Evolutionary conservation across 148 eudicot genomes (phyloP).

Genomic region (Diospyros lotus): DNA sequence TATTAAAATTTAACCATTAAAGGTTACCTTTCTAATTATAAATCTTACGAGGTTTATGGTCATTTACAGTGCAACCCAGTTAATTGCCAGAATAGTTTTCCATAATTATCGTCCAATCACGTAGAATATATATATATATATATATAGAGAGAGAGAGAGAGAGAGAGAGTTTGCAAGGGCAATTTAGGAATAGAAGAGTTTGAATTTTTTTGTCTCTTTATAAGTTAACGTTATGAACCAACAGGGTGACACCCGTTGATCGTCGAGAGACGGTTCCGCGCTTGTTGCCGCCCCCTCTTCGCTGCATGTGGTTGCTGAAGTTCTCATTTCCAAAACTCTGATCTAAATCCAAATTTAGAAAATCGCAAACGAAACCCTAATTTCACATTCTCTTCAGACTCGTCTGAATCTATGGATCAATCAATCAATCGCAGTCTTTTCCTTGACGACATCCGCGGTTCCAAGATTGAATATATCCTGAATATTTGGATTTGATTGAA

Average conservation of each 20-base stretch:
- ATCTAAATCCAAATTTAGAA: not conserved
- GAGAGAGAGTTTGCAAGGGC: not conserved
- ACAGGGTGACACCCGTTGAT: no score
- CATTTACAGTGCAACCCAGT: no score
- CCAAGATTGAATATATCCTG: not conserved
- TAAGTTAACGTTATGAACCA: no score
- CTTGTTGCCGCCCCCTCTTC: not conserved
- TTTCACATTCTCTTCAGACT: not conserved
- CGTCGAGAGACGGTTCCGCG: not conserved
- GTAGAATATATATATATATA: no score
- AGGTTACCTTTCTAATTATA: no score
- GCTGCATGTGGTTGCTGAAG: not conserved
- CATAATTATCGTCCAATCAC: no score
- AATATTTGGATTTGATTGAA: not conserved
- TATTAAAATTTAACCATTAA: no score
- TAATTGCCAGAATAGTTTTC: no score
- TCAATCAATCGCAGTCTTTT: not conserved
- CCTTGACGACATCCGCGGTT: not conserved
- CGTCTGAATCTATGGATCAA: not conserved
- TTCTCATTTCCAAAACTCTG: conserved; percentile 5
- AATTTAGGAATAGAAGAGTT: no score
- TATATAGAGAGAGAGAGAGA: no score
- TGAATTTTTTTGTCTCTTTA: no score
- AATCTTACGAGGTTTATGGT: no score
- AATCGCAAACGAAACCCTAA: conserved; percentile 2